Percentiles rank a stretch among this genome's conserved stretches.
phyloP scores from a whole-genome alignment of 768 basidiomycete genomes.

The Coprinopsis cinerea region DNA sequence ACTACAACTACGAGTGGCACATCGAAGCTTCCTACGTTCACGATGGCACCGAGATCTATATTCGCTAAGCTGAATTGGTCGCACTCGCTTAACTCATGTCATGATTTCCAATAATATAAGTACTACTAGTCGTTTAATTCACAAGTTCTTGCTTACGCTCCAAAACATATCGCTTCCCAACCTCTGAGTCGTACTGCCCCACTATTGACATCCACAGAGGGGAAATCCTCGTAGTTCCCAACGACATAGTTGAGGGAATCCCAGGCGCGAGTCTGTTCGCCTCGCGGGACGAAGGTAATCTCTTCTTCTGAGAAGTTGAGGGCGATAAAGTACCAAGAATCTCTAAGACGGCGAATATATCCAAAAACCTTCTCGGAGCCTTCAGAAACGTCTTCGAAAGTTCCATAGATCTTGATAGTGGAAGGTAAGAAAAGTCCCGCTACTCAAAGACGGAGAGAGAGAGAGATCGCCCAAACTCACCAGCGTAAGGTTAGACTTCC shows the following conservation, averaged over 20 bases:
- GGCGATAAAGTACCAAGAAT: constrained; percentile 33
- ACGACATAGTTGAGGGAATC: constrained; percentile 18
- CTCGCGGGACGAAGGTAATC: constrained; percentile 16
- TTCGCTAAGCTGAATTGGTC: too few species aligned
- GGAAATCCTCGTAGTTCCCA: constrained; percentile 22
- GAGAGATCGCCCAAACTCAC: constrained; percentile 28
- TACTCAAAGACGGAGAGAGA: background rate
- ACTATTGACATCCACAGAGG: background rate
- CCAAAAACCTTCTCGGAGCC: constrained; percentile 48
- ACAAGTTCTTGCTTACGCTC: too few species aligned
- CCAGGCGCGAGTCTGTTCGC: constrained; percentile 4
- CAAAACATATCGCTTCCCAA: constrained; percentile 26
- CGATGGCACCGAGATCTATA: too few species aligned
- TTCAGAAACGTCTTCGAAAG: constrained; percentile 44
- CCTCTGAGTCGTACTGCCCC: constrained; percentile 18
- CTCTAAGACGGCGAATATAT: constrained; percentile 38
- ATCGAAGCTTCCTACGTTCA: constrained; percentile 4
- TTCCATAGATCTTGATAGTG: constrained; percentile 48
- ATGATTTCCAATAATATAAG: too few species aligned
- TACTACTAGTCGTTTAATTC: too few species aligned
- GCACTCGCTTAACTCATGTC: too few species aligned
- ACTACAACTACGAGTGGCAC: constrained; percentile 1
- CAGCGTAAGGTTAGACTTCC: constrained; percentile 50
- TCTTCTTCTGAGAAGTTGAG: constrained; percentile 40
- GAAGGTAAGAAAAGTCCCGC: too few species aligned